Evolutionary conservation across 768 basidiomycete species (phyloP).

Genomic region (Chiua virens): DNA sequence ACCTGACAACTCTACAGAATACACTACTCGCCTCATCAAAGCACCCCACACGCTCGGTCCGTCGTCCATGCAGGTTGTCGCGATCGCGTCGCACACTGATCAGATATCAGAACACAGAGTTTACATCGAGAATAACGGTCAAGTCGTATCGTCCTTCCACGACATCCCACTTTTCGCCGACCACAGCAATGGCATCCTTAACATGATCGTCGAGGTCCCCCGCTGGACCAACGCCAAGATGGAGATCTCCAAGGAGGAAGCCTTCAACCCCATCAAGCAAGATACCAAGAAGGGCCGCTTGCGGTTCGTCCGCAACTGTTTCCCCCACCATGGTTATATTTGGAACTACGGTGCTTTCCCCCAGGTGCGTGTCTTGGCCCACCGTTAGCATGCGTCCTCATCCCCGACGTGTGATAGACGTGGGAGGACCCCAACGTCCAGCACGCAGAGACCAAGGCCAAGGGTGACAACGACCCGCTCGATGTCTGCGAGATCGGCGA

Average conservation of each 20-base stretch:
- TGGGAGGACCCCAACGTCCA: constrained; percentile 92
- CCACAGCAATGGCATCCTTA: constrained; percentile 91
- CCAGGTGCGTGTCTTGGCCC: constrained; percentile 54
- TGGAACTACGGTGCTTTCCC: constrained; percentile 99
- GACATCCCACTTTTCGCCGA: constrained; percentile 99
- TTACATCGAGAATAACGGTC: constrained; percentile 87
- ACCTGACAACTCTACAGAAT: constrained; percentile 44
- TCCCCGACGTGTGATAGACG: constrained; percentile 53
- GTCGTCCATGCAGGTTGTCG: constrained; percentile 22
- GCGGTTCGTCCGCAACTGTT: constrained; percentile 98
- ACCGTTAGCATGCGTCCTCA: not conserved
- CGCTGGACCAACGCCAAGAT: constrained; percentile 99
- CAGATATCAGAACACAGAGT: constrained; percentile 83
- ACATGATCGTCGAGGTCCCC: constrained; percentile 98
- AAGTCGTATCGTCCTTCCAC: constrained; percentile 85
- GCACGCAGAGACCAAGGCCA: constrained; percentile 97
- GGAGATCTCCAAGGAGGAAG: constrained; percentile 98
- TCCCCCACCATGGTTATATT: constrained; percentile 99
- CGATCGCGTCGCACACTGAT: constrained; percentile 17
- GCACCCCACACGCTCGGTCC: constrained; percentile 93
- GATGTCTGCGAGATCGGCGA: constrained; percentile 99
- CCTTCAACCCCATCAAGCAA: constrained; percentile 99
- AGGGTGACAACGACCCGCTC: constrained; percentile 98
- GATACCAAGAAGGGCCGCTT: constrained; percentile 96
- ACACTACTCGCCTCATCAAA: constrained; percentile 75